Conservation (phyloP, 2,329 filamentous ascomycete species). For the Mollisia scopiformis region DNA sequence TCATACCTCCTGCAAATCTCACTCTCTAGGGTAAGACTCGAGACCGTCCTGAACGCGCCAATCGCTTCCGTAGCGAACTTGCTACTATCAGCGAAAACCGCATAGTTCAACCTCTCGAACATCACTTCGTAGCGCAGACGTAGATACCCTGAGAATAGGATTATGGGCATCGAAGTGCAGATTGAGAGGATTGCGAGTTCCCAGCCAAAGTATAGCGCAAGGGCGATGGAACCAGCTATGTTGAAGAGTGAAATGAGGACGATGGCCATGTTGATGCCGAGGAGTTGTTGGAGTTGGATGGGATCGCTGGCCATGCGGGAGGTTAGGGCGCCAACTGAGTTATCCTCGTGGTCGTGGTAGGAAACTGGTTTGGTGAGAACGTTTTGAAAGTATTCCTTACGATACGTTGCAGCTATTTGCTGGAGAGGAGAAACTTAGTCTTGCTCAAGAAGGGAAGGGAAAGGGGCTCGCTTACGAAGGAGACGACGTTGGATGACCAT, state of each 20-base stretch:
- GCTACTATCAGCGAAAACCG: slow-evolving; percentile 70
- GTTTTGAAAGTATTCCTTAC: slow-evolving; percentile 47
- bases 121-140: slow-evolving; percentile 76
- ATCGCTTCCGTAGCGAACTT: slow-evolving; percentile 84
- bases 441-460: no score
- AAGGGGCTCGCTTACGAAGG: slow-evolving; percentile 41
- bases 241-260: slow-evolving; percentile 66
- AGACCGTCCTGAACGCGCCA: slow-evolving; percentile 87
- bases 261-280: slow-evolving; percentile 54
- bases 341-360: slow-evolving; percentile 48
- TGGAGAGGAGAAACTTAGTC: no score
- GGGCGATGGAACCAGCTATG: slow-evolving; percentile 63
- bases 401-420: slow-evolving; percentile 40
- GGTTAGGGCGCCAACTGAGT: slow-evolving; percentile 51
- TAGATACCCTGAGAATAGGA: slow-evolving; percentile 48
- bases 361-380: slow-evolving; percentile 45
- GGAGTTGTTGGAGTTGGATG: slow-evolving; percentile 51
- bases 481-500: slow-evolving; percentile 43
- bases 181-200: slow-evolving; percentile 71
- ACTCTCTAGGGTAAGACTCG: slow-evolving; percentile 79
- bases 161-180: slow-evolving; percentile 57
- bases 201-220: slow-evolving; percentile 76
- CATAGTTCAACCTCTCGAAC: slow-evolving; percentile 62
- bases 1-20: slow-evolving; percentile 76
- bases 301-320: slow-evolving; percentile 51